Conservation (phyloP, 2,329 filamentous ascomycete species). For the Diaporthe vexans region DNA sequence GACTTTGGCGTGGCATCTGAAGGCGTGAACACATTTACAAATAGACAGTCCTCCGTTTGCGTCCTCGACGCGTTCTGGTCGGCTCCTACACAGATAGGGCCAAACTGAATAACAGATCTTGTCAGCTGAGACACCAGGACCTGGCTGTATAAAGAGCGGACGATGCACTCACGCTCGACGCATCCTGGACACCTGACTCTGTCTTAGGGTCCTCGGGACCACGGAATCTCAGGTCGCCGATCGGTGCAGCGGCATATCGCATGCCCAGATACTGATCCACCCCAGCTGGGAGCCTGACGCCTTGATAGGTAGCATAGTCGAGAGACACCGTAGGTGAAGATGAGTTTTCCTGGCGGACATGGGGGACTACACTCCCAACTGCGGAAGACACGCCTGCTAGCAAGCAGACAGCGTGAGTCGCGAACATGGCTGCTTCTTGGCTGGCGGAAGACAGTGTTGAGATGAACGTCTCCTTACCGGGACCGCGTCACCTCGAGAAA, state of each 20-base stretch:
- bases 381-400: neutral
- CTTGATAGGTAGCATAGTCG: slow-evolving; percentile 76
- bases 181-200: slow-evolving; percentile 61
- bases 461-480: neutral
- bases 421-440: slow-evolving; percentile 9
- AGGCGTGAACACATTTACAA: slow-evolving; percentile 60
- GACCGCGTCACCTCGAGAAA: neutral
- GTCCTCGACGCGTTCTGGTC: slow-evolving; percentile 47
- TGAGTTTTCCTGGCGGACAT: neutral
- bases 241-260: slow-evolving; percentile 78
- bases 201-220: slow-evolving; percentile 73
- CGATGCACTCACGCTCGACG: slow-evolving; percentile 61
- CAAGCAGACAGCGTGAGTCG: slow-evolving; percentile 7
- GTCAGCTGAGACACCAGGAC: neutral
- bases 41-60: slow-evolving; percentile 57
- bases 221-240: slow-evolving; percentile 75
- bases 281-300: slow-evolving; percentile 66
- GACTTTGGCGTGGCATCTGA: slow-evolving; percentile 54
- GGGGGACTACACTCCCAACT: neutral
- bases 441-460: neutral
- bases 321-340: slow-evolving; percentile 66
- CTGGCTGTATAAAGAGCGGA: neutral
- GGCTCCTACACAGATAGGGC: slow-evolving; percentile 58
- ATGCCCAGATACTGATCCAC: slow-evolving; percentile 82
- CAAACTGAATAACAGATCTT: slow-evolving; percentile 51